Conservation (phyloP, 2,329 filamentous ascomycete genomes). For the Curvularia eragrostidis region DNA sequence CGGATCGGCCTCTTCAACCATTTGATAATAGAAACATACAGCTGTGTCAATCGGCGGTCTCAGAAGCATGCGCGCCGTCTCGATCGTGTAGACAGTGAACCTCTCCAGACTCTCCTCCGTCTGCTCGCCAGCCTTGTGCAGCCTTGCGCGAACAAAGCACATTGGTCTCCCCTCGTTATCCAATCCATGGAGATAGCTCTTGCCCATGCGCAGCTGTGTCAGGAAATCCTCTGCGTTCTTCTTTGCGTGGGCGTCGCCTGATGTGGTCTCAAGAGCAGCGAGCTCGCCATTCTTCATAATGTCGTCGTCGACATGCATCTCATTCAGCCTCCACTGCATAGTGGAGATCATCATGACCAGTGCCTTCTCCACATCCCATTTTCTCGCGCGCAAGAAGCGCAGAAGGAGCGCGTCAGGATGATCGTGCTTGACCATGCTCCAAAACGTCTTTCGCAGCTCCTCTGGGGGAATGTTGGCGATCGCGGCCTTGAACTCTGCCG, state of each 20-base stretch:
- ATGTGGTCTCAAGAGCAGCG: conserved; percentile 64
- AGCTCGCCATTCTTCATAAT: conserved; percentile 63
- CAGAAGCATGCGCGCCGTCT: conserved; percentile 87
- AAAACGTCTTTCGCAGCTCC: conserved; percentile 79
- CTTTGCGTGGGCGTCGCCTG: conserved; percentile 68
- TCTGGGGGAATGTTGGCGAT: conserved; percentile 79
- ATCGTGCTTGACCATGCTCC: conserved; percentile 95
- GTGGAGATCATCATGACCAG: conserved; percentile 94
- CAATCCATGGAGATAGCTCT: conserved; percentile 87
- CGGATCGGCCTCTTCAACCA: not conserved
- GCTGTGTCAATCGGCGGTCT: conserved; percentile 85
- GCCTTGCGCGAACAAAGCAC: conserved; percentile 80
- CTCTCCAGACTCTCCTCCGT: conserved; percentile 80
- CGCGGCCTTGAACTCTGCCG: conserved; percentile 83
- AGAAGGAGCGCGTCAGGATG: conserved; percentile 80
- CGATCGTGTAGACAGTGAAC: conserved; percentile 93
- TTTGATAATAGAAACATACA: conserved; percentile 64
- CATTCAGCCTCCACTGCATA: conserved; percentile 84
- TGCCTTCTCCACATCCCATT: conserved; percentile 92
- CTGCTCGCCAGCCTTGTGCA: conserved; percentile 85
- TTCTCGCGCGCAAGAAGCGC: conserved; percentile 57
- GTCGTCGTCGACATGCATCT: conserved; percentile 88
- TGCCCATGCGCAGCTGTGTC: conserved; percentile 83
- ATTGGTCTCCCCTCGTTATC: conserved; percentile 87
- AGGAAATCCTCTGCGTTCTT: conserved; percentile 80